Percentiles rank a stretch among this genome's conserved stretches.
These are phyloP conservation scores for Trichocladium uniseriatum DNA, from an alignment of 495 filamentous ascomycete species.

Conservation along the genomic window DNA sequence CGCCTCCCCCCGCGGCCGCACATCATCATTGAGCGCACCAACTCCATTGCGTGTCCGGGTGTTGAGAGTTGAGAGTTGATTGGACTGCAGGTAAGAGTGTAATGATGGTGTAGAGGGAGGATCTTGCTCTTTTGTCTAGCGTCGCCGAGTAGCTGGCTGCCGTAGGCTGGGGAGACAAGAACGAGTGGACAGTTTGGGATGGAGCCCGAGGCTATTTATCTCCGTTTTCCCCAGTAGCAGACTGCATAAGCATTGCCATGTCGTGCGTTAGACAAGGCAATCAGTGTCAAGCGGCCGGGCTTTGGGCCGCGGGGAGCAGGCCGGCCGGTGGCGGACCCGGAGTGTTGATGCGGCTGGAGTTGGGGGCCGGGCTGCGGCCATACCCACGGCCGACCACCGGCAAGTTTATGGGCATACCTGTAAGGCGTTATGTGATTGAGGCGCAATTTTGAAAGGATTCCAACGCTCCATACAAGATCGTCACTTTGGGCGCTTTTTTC, in stretches of 20 bases:
- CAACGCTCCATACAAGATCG: too few species aligned
- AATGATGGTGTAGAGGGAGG: background rate
- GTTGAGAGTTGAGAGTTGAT: background rate
- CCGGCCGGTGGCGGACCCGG: conserved; percentile 1
- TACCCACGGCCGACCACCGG: background rate
- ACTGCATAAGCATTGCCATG: too few species aligned
- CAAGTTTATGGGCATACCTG: too few species aligned
- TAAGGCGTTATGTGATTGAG: too few species aligned
- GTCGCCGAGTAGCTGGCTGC: conserved; percentile 4
- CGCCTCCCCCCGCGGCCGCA: conserved; percentile 5
- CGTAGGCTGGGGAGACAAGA: background rate
- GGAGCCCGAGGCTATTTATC: background rate
- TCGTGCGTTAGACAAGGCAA: too few species aligned
- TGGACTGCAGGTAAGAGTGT: background rate
- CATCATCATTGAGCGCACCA: conserved; percentile 8
- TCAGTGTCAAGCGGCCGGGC: background rate
- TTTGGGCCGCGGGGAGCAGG: background rate
- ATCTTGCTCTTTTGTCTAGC: background rate
- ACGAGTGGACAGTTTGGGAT: background rate
- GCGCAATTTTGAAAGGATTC: too few species aligned
- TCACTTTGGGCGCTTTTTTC: too few species aligned
- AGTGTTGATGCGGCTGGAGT: background rate
- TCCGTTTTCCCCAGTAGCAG: too few species aligned
- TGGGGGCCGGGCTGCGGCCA: background rate
- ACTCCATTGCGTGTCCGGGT: conserved; percentile 5